A percentile compares a stretch with the other conserved stretches of the same genome.
Evolutionary conservation across 164 flowering plant genomes (phyloP).

Genomic region (Warburgia ugandensis): DNA sequence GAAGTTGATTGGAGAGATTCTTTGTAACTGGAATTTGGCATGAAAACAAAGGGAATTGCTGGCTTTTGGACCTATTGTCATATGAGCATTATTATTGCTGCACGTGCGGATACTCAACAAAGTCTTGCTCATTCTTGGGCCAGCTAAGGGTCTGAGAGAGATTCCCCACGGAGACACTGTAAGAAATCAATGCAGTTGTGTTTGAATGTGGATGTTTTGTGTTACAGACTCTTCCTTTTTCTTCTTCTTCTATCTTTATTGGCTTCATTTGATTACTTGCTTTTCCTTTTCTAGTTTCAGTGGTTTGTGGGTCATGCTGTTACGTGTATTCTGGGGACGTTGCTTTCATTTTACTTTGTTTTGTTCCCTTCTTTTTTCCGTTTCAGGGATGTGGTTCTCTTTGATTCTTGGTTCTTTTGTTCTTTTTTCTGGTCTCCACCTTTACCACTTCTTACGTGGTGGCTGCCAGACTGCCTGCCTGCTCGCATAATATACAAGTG

Average conservation of each 20-base stretch:
- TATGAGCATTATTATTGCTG: conserved; percentile 75
- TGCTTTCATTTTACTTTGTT: neutral
- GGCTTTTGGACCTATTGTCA: conserved; percentile 58
- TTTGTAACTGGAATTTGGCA: conserved; percentile 47
- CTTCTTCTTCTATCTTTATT: too few species aligned
- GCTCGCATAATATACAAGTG: too few species aligned
- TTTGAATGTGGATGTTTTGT: too few species aligned
- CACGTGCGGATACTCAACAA: conserved; percentile 45
- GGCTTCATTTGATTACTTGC: too few species aligned
- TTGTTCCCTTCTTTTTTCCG: neutral
- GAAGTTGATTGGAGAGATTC: conserved; percentile 29
- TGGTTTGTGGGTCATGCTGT: too few species aligned
- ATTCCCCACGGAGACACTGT: too few species aligned
- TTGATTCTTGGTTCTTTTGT: neutral
- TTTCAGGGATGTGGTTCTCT: neutral
- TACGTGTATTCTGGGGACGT: too few species aligned
- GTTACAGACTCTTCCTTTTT: too few species aligned
- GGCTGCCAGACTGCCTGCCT: too few species aligned
- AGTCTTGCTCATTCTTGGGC: conserved; percentile 9
- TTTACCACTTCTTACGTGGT: too few species aligned
- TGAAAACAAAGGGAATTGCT: conserved; percentile 57
- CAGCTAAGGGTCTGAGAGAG: conserved; percentile 3
- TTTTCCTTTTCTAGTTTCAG: too few species aligned
- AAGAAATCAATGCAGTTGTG: too few species aligned
- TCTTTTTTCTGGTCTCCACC: neutral